Evolutionary conservation across 331 rosid genomes (phyloP).

Genomic region (Saraca asoca): DNA sequence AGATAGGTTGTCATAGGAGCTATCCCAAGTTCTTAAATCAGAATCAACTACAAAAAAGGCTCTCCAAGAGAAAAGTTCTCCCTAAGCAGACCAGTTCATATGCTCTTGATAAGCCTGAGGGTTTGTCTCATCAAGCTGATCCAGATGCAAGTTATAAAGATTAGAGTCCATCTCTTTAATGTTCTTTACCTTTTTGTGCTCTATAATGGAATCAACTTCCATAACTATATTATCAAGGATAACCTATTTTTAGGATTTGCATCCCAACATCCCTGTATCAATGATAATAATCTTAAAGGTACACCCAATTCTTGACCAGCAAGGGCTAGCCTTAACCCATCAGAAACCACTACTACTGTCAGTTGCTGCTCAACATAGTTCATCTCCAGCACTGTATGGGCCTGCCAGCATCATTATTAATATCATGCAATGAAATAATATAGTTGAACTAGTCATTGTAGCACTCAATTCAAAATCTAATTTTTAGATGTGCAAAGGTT

Average conservation of each 20-base stretch:
- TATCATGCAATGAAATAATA: slow-evolving; percentile 3
- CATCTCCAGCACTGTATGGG: slow-evolving; percentile 95
- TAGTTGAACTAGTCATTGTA: background rate
- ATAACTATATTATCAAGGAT: slow-evolving; percentile 61
- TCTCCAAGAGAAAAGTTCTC: slow-evolving; percentile 54
- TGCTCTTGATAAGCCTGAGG: slow-evolving; percentile 56
- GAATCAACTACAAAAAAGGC: slow-evolving; percentile 44
- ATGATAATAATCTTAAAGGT: slow-evolving; percentile 61
- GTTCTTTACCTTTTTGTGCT: slow-evolving; percentile 40
- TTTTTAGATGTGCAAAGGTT: slow-evolving; percentile 31
- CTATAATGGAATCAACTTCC: slow-evolving; percentile 60
- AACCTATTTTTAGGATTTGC: slow-evolving; percentile 68
- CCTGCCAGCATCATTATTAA: slow-evolving; percentile 54
- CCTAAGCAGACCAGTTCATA: slow-evolving; percentile 71
- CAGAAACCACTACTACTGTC: slow-evolving; percentile 82
- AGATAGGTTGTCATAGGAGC: slow-evolving; percentile 41
- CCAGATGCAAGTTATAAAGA: slow-evolving; percentile 31
- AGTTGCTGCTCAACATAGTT: slow-evolving; percentile 94
- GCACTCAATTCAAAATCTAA: slow-evolving; percentile 1
- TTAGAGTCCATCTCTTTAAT: slow-evolving; percentile 35
- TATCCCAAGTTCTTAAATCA: slow-evolving; percentile 49
- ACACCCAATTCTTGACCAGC: slow-evolving; percentile 62
- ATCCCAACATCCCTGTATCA: slow-evolving; percentile 83
- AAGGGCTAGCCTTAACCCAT: slow-evolving; percentile 74
- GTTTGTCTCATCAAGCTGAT: slow-evolving; percentile 39